These are phyloP conservation scores for Ensete glaucum DNA, from an alignment of 176 grass and related monocot species.

Conservation along the genomic window DNA sequence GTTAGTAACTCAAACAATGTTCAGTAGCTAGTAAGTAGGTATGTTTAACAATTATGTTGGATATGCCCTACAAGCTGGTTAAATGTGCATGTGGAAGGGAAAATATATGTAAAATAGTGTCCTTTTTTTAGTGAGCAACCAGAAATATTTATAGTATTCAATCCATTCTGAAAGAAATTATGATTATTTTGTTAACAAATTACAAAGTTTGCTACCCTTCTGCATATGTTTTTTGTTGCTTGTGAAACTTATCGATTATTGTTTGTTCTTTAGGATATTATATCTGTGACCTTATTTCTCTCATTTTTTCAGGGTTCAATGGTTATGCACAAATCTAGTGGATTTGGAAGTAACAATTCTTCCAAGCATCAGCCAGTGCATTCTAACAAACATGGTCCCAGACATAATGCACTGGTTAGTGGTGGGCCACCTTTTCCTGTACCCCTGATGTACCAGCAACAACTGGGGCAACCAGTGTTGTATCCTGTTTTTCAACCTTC, in stretches of 20 bases:
- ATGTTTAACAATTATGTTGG: background rate
- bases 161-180: too few species aligned
- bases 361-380: slow-evolving; percentile 35
- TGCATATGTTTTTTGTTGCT: background rate
- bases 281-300: background rate
- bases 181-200: background rate
- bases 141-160: too few species aligned
- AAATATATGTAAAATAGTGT: background rate
- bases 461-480: slow-evolving; percentile 49
- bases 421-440: slow-evolving; percentile 48
- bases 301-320: slow-evolving; percentile 29
- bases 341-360: slow-evolving; percentile 37
- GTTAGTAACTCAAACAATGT: background rate
- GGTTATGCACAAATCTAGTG: slow-evolving; percentile 46
- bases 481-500: slow-evolving; percentile 52
- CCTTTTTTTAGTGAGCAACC: too few species aligned
- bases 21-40: background rate
- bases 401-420: slow-evolving; percentile 36
- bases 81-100: background rate
- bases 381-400: slow-evolving; percentile 54
- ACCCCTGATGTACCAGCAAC: slow-evolving; percentile 41
- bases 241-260: background rate
- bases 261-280: slow-evolving; percentile 10
- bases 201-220: background rate
- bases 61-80: background rate